Evolutionary conservation across 2,329 filamentous ascomycete species (phyloP).

Genomic region (Colletotrichum filicis): DNA sequence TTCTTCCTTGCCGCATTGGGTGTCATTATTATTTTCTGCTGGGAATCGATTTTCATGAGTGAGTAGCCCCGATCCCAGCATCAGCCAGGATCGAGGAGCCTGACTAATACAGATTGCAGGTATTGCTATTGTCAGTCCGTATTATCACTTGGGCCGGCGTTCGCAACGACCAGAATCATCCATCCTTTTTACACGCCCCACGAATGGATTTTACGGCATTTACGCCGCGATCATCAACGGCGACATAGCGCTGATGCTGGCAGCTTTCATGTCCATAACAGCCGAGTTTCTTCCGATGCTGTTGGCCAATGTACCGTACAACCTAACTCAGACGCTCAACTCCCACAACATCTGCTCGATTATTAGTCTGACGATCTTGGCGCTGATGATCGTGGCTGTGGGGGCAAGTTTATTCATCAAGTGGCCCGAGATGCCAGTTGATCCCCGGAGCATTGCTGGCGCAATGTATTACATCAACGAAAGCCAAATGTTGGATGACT

Average conservation of each 20-base stretch:
- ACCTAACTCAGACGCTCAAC: slow-evolving; percentile 50
- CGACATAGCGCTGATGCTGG: slow-evolving; percentile 52
- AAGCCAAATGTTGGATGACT: slow-evolving; percentile 30
- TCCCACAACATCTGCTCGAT: slow-evolving; percentile 54
- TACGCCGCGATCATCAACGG: slow-evolving; percentile 46
- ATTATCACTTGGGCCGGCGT: slow-evolving; percentile 50
- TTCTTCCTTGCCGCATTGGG: slow-evolving; percentile 55
- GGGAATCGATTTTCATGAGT: slow-evolving; percentile 53
- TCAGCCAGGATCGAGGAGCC: not conserved
- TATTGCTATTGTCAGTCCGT: slow-evolving; percentile 57
- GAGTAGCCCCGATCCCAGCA: slow-evolving; percentile 22
- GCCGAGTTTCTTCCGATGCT: slow-evolving; percentile 62
- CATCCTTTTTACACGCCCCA: slow-evolving; percentile 53
- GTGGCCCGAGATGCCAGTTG: slow-evolving; percentile 58
- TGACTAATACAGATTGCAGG: slow-evolving; percentile 43
- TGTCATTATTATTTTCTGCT: slow-evolving; percentile 53
- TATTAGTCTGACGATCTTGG: slow-evolving; percentile 51
- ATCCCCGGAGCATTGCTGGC: slow-evolving; percentile 58
- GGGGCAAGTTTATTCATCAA: slow-evolving; percentile 51
- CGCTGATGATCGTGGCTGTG: slow-evolving; percentile 54
- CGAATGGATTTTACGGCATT: slow-evolving; percentile 58
- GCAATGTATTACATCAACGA: slow-evolving; percentile 54
- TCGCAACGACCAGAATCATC: slow-evolving; percentile 49
- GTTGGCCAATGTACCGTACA: slow-evolving; percentile 60
- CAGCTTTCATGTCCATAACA: slow-evolving; percentile 55